Evolutionary conservation across 768 basidiomycete species (phyloP).

Genomic region (Pisolithus tinctorius): DNA sequence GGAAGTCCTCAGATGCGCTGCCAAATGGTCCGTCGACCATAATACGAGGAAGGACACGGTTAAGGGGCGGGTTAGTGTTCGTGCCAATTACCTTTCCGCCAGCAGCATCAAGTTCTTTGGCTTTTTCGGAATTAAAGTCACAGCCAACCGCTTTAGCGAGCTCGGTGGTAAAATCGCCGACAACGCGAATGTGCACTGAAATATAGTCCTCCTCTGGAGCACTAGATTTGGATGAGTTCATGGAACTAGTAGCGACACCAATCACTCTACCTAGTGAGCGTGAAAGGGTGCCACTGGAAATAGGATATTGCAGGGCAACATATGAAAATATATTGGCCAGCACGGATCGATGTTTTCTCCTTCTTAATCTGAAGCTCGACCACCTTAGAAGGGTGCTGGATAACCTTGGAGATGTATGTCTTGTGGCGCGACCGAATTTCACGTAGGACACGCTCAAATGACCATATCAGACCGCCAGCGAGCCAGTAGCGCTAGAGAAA

Average conservation of each 20-base stretch:
- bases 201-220: slow-evolving; percentile 96
- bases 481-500: slow-evolving; percentile 76
- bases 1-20: slow-evolving; percentile 84
- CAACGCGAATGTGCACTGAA: slow-evolving; percentile 87
- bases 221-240: slow-evolving; percentile 29
- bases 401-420: slow-evolving; percentile 91
- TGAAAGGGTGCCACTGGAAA: slow-evolving; percentile 98
- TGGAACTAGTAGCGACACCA: not conserved
- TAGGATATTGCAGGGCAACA: slow-evolving; percentile 88
- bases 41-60: slow-evolving; percentile 75
- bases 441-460: slow-evolving; percentile 82
- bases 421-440: slow-evolving; percentile 87
- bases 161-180: slow-evolving; percentile 86
- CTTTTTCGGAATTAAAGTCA: slow-evolving; percentile 57
- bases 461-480: slow-evolving; percentile 80
- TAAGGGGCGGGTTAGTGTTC: slow-evolving; percentile 50
- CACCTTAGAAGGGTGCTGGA: slow-evolving; percentile 92
- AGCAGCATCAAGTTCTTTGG: slow-evolving; percentile 34
- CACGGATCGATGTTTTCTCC: slow-evolving; percentile 75
- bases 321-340: slow-evolving; percentile 92
- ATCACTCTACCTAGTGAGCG: slow-evolving; percentile 65
- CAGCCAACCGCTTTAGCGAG: slow-evolving; percentile 81
- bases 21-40: slow-evolving; percentile 98
- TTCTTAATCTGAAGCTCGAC: slow-evolving; percentile 98
- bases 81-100: slow-evolving; percentile 61